Percentiles rank a stretch among this genome's conserved stretches.
Conservation (phyloP, 352 stramenopile species). For the Aphanomyces astaci region DNA sequence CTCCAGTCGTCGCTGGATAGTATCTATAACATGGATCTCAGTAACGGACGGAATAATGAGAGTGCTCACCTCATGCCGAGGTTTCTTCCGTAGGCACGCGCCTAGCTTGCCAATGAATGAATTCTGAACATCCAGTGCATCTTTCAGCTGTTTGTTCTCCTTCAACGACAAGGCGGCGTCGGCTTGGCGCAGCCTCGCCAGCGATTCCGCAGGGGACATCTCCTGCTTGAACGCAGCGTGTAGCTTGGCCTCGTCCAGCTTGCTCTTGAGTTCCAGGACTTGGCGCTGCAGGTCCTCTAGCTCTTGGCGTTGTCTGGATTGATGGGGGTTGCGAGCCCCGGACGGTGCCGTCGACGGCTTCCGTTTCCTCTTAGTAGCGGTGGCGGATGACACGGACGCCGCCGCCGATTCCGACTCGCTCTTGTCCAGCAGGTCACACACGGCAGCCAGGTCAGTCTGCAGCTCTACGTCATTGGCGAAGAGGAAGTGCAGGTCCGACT, state of each 20-base stretch:
- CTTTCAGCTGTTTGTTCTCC: conserved; percentile 8
- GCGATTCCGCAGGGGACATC: not conserved
- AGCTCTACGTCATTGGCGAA: conserved; percentile 1
- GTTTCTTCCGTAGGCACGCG: not conserved
- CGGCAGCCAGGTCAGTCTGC: not conserved
- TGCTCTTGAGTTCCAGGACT: not conserved
- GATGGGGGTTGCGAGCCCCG: not conserved
- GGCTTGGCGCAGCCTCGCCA: not conserved
- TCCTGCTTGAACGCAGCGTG: not conserved
- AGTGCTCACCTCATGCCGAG: not conserved
- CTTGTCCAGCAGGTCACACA: not conserved
- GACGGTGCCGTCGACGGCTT: not conserved
- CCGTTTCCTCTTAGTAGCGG: not conserved
- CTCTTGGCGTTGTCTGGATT: conserved; percentile 1
- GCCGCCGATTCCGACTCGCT: not conserved
- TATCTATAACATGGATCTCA: not conserved
- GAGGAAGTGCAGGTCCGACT: conserved; percentile 12
- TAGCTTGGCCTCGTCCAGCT: not conserved
- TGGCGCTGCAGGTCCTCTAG: not conserved
- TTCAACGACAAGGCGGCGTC: not conserved
- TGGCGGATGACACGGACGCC: not conserved
- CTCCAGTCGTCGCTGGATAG: not conserved
- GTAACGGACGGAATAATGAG: too few relatives aligned
- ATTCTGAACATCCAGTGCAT: not conserved
- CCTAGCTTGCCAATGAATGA: conserved; percentile 5